Base-by-base conservation (phyloP, 2,329 filamentous ascomycete species). In the Orbilia blumenaviensis region DNA sequence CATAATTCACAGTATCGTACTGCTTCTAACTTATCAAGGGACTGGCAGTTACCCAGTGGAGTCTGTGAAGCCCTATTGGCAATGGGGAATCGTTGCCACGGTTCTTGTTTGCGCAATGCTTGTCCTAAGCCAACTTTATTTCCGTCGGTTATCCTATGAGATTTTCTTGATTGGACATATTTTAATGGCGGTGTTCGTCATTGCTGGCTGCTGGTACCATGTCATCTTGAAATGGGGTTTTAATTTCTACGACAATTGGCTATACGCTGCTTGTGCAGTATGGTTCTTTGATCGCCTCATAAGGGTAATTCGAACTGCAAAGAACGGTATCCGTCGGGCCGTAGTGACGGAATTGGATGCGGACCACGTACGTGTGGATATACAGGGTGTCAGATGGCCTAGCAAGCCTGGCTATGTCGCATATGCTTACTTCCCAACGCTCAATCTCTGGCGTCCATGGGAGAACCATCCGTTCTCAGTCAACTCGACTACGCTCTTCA, bases 381-480 rank as follows among this genome's bases (percentile, higher is more conserved):
- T 87, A 10, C 80, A 80, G 0, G 84, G 82, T 2, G 74, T 85
- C 4, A 78, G 82, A 42, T 85, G 82, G 81, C 78, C 76, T 2
- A 66, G 72, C 0, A 67, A 76, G 6, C 81, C 82, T 0, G 82
- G 82, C 1, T 79, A 82, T 1, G 83, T 86, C 58, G 84, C 81
- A 0, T 87, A 86, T 68, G 80, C 84, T 0, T 87, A 86, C 79
- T 87, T 88, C 78, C 86, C 86, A 0, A 84, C 83, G 0, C 78
- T 87, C 0, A 83, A 66, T n/a, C 79, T 77, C 1, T 78, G 80
- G 76, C 81, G 82, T 7, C 78, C 81, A 0, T 88, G 86, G 86
- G 86, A 88, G 79, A 88, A 86, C 50, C 87, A 88, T 78, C 86
- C 86, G 0, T 88, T 88, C 78, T 86, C 85, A 0, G 79, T 86